These are phyloP conservation scores for Candida argentea DNA, from an alignment of 805 yeast species.

Conservation along the genomic window DNA sequence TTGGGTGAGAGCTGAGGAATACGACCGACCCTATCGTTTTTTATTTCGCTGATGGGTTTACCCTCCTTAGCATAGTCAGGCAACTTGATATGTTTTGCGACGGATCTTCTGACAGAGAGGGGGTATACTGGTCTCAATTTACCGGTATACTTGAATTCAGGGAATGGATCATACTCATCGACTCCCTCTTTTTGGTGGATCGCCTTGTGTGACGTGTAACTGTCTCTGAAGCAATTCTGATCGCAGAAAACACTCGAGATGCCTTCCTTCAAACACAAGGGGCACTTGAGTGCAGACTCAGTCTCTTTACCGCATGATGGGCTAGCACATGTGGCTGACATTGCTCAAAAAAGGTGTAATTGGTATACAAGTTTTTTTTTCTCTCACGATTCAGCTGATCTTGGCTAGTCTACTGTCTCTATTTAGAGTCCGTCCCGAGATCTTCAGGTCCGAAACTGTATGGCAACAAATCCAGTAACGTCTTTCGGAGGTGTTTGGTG, in stretches of 20 bases:
- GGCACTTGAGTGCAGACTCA: conserved; percentile 71
- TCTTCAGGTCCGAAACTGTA: conserved; percentile 80
- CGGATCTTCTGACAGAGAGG: conserved; percentile 53
- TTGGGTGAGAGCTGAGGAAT: conserved; percentile 56
- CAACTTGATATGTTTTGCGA: conserved; percentile 59
- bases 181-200: conserved; percentile 49
- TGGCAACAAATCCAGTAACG: conserved; percentile 63
- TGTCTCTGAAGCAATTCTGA: conserved; percentile 70
- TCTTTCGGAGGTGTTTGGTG: conserved; percentile 27
- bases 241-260: conserved; percentile 61
- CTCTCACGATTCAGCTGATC: not conserved
- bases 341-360: conserved; percentile 1
- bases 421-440: conserved; percentile 18
- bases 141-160: conserved; percentile 68
- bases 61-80: conserved; percentile 88
- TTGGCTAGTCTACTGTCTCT: too few relatives aligned
- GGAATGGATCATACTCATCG: conserved; percentile 78
- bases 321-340: conserved; percentile 46
- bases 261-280: conserved; percentile 75
- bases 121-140: conserved; percentile 73
- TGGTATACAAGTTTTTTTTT: too few relatives aligned
- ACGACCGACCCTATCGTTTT: conserved; percentile 55
- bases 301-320: conserved; percentile 82
- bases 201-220: conserved; percentile 66
- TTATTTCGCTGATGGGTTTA: conserved; percentile 66